Conservation (phyloP, 129 eudicot genomes). For the Saposhnikovia divaricata region DNA sequence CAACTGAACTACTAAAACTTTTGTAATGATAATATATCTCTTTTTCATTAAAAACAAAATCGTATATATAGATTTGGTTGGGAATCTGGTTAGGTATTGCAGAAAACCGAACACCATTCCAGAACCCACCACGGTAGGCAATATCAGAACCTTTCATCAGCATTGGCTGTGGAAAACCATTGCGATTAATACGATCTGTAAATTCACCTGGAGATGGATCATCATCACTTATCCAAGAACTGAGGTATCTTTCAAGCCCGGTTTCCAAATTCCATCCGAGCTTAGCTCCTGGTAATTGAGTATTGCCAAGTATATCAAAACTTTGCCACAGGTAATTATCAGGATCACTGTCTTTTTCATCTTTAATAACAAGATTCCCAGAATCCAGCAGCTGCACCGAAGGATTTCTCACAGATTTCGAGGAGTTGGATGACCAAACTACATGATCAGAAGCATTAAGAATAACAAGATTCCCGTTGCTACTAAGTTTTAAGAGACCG, state of each 20-base stretch:
- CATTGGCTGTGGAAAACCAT: neutral
- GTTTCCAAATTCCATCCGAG: slow-evolving; percentile 4
- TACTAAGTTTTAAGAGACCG: slow-evolving; percentile 9
- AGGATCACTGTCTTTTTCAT: neutral
- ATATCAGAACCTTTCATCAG: neutral
- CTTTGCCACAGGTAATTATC: slow-evolving; percentile 21
- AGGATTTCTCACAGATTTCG: neutral
- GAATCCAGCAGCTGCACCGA: slow-evolving; percentile 17
- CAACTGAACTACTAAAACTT: slow-evolving; percentile 10
- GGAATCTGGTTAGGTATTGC: neutral
- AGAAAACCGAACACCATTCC: slow-evolving; percentile 24
- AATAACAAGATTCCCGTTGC: neutral
- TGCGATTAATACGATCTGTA: neutral
- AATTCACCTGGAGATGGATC: slow-evolving; percentile 29
- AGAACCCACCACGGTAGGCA: slow-evolving; percentile 1
- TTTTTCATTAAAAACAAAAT: slow-evolving; percentile 15
- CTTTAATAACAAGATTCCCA: slow-evolving; percentile 30
- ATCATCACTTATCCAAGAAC: slow-evolving; percentile 23
- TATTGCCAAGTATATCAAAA: slow-evolving; percentile 32
- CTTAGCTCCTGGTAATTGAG: slow-evolving; percentile 19
- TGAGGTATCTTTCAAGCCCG: neutral
- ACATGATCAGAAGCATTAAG: neutral
- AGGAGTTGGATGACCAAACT: slow-evolving; percentile 4
- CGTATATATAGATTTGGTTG: slow-evolving; percentile 10
- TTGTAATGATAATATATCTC: slow-evolving; percentile 19